Conservation (phyloP, 176 grass and related monocot genomes). For the Triticum turgidum region DNA sequence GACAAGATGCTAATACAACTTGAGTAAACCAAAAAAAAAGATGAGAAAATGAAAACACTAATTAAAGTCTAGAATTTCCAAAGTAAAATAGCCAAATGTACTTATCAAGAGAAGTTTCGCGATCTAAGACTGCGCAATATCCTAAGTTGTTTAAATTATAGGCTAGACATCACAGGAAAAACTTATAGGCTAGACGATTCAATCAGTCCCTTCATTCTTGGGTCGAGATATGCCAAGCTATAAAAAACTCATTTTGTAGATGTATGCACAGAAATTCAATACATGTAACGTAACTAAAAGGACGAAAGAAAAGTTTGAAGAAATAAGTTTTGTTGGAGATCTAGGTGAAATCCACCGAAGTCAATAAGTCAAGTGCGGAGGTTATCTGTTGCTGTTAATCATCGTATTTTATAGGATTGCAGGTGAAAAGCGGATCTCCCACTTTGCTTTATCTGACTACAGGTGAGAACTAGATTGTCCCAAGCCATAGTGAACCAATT, state of each 20-base stretch:
- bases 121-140: neutral
- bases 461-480: neutral
- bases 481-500: neutral
- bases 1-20: no score
- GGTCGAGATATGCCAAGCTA: neutral
- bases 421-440: slow-evolving; percentile 17
- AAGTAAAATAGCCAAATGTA: neutral
- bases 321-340: neutral
- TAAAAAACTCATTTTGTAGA: neutral
- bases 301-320: neutral
- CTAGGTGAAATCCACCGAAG: neutral
- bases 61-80: neutral
- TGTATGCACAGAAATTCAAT: neutral
- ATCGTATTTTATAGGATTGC: neutral
- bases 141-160: no score
- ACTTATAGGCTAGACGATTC: neutral
- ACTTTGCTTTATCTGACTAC: neutral
- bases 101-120: neutral
- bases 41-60: no score
- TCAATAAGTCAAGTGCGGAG: slow-evolving; percentile 16
- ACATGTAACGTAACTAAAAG: neutral
- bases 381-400: neutral
- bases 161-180: neutral
- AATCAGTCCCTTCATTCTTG: neutral
- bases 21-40: no score